Conservation (phyloP, 257 asterid species). For the Fraxinus pennsylvanica region DNA sequence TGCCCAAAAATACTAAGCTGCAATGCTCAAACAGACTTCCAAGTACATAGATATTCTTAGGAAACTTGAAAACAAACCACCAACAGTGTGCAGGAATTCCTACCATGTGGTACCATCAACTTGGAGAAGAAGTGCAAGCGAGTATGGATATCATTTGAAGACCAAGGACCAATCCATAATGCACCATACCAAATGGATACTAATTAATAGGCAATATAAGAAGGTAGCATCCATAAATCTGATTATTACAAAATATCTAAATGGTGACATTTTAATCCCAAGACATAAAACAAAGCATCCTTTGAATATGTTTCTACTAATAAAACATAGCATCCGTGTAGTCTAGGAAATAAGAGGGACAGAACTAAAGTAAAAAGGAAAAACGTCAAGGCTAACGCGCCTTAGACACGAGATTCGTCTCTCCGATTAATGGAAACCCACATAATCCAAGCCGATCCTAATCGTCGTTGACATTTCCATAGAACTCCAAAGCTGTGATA, state of each 20-base stretch:
- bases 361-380: not conserved
- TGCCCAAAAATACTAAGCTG: not conserved
- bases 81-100: not conserved
- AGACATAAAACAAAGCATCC: not conserved
- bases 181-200: not conserved
- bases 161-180: not conserved
- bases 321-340: not conserved
- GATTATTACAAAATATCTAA: not conserved
- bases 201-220: not conserved
- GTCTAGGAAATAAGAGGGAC: not conserved
- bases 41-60: not conserved
- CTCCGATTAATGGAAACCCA: not conserved
- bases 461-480: not conserved
- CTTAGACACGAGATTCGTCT: not conserved
- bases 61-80: not conserved
- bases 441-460: slow-evolving; percentile 10
- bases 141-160: not conserved
- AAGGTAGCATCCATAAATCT: not conserved
- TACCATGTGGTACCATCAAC: not conserved
- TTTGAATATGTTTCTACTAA: not conserved
- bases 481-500: slow-evolving; percentile 20
- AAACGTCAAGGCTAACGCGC: not conserved
- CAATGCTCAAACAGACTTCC: not conserved
- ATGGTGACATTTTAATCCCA: not conserved
- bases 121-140: not conserved